Conservation (phyloP, 768 basidiomycete species). For the Lactarius hengduanensis region DNA sequence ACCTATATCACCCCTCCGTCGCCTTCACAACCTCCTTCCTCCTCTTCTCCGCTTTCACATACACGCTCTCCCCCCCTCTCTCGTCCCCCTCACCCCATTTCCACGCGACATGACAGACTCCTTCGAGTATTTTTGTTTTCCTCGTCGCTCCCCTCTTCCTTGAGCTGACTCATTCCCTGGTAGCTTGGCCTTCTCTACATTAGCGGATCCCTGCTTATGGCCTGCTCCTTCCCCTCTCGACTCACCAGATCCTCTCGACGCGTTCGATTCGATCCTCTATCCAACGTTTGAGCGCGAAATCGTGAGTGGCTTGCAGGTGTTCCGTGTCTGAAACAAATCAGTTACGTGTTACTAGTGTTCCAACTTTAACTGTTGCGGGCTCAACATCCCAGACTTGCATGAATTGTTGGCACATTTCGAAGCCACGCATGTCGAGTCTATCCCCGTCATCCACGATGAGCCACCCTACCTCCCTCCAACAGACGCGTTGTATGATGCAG, state of each 20-base stretch:
- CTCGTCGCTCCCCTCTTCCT: not conserved
- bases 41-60: constrained; percentile 4
- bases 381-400: constrained; percentile 47
- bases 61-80: constrained; percentile 1
- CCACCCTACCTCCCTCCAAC: constrained; percentile 20
- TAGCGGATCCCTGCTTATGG: constrained; percentile 21
- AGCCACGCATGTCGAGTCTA: constrained; percentile 39
- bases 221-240: constrained; percentile 23
- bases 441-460: constrained; percentile 14
- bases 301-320: constrained; percentile 6
- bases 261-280: constrained; percentile 22
- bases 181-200: constrained; percentile 19
- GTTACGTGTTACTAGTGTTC: constrained; percentile 36
- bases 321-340: not conserved
- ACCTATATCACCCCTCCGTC: constrained; percentile 24
- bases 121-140: constrained; percentile 20
- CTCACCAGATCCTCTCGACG: constrained; percentile 14
- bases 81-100: not conserved
- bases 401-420: constrained; percentile 53
- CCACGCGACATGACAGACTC: constrained; percentile 18
- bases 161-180: not conserved
- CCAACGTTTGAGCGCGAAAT: constrained; percentile 30
- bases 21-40: constrained; percentile 24
- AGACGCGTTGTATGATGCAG: constrained; percentile 20
- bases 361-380: constrained; percentile 51